Evolutionary conservation across 352 stramenopile genomes (phyloP).

Genomic region (Pythium dissotocum): DNA sequence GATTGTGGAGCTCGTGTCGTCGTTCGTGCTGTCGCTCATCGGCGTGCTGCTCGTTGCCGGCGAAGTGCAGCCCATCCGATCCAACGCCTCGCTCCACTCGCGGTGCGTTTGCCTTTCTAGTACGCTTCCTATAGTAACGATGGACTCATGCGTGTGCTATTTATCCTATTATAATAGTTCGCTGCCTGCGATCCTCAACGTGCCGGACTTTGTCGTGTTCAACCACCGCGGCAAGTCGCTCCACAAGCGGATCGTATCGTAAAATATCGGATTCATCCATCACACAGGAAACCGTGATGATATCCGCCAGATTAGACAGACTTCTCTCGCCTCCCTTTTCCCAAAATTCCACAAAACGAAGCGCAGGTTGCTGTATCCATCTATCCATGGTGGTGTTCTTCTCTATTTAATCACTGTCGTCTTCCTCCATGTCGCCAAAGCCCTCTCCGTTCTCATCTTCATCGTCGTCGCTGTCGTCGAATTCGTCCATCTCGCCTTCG

Average conservation of each 20-base stretch:
- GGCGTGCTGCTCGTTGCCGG: conserved; percentile 71
- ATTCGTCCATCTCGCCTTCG: conserved; percentile 53
- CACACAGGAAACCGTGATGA: not conserved
- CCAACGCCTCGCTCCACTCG: conserved; percentile 62
- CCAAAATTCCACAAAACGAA: conserved; percentile 4
- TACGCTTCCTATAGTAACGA: not conserved
- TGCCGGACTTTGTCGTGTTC: conserved; percentile 80
- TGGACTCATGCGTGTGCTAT: not conserved
- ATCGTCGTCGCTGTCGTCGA: conserved; percentile 54
- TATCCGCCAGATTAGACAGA: not conserved
- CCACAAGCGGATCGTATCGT: conserved; percentile 59
- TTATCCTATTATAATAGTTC: conserved; percentile 38
- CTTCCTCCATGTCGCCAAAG: conserved; percentile 33
- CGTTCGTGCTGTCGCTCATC: conserved; percentile 66
- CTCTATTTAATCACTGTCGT: conserved; percentile 38
- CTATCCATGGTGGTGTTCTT: not conserved
- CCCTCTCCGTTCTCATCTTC: conserved; percentile 34
- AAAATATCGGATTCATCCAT: conserved; percentile 2
- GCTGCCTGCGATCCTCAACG: conserved; percentile 62
- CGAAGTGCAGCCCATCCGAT: conserved; percentile 74
- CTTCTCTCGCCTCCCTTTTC: not conserved
- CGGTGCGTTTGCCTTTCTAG: conserved; percentile 33
- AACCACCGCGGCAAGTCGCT: conserved; percentile 79
- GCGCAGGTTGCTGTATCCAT: not conserved
- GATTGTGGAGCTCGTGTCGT: conserved; percentile 64